phyloP scores from a whole-genome alignment of 2,329 filamentous ascomycete genomes.

The Apiospora rasikravindrae region DNA sequence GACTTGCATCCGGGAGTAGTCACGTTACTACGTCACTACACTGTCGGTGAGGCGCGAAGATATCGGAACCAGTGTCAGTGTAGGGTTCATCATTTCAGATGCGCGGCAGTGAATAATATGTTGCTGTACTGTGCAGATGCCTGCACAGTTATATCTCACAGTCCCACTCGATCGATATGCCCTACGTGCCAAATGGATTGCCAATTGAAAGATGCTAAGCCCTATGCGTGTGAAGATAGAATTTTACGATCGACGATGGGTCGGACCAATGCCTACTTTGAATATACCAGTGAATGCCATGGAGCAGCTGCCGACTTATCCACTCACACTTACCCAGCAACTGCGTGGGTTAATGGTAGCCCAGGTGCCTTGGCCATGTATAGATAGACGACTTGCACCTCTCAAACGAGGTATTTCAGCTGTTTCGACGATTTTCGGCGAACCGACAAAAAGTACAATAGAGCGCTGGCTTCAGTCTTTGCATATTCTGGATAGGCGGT shows the following conservation, averaged over 20 bases:
- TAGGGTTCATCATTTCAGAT: not conserved
- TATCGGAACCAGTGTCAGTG: not conserved
- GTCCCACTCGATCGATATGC: not conserved
- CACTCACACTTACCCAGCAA: no score
- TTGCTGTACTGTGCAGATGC: not conserved
- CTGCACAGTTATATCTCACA: not conserved
- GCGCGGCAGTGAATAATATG: not conserved
- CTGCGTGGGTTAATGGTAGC: no score
- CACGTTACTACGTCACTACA: not conserved
- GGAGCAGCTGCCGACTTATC: no score
- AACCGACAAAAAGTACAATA: no score
- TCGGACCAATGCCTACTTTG: no score
- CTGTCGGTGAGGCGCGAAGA: not conserved
- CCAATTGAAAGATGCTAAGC: not conserved
- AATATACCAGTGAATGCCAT: not conserved
- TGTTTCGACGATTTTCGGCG: no score
- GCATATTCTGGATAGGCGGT: no score
- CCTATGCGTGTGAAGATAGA: not conserved
- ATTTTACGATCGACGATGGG: not conserved
- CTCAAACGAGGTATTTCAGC: no score
- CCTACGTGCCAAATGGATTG: not conserved
- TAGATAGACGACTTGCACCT: no score
- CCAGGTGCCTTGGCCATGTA: no score
- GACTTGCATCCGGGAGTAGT: not conserved
- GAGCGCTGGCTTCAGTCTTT: no score